Evolutionary conservation across 2,329 filamentous ascomycete genomes (phyloP).

Genomic region (Exophiala dermatitidis): DNA sequence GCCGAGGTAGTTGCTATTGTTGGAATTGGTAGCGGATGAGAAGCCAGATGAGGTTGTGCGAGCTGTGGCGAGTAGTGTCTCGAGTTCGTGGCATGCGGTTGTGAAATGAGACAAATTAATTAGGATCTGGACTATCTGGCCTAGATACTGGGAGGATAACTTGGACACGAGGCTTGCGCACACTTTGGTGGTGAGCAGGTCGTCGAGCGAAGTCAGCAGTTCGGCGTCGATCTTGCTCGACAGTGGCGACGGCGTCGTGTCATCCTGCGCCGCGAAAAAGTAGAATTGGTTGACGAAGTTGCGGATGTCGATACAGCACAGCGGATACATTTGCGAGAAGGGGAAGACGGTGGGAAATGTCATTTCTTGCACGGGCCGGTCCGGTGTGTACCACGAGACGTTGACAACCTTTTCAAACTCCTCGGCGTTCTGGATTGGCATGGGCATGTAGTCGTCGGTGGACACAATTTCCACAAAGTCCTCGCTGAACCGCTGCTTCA

Average conservation of each 20-base stretch:
- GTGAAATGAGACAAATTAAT: constrained; percentile 98
- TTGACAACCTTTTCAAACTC: constrained; percentile 95
- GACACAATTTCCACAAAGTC: constrained; percentile 86
- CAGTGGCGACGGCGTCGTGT: constrained; percentile 61
- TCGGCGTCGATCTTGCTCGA: constrained; percentile 78
- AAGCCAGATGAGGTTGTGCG: constrained; percentile 56
- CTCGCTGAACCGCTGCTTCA: constrained; percentile 86
- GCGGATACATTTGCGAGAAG: constrained; percentile 97
- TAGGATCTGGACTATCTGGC: constrained; percentile 95
- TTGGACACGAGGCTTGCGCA: constrained; percentile 84
- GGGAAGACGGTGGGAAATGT: constrained; percentile 91
- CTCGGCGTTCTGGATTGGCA: constrained; percentile 84
- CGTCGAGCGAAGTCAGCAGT: constrained; percentile 79
- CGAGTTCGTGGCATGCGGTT: constrained; percentile 80
- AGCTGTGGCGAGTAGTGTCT: constrained; percentile 75
- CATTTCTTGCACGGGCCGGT: constrained; percentile 67
- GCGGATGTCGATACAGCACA: constrained; percentile 95
- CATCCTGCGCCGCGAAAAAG: constrained; percentile 93
- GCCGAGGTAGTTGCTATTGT: constrained; percentile 49
- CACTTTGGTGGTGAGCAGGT: constrained; percentile 86
- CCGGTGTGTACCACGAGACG: constrained; percentile 90
- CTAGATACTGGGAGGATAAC: constrained; percentile 84
- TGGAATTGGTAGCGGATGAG: background rate
- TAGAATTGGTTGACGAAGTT: constrained; percentile 99
- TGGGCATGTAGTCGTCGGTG: constrained; percentile 99